These are phyloP conservation scores for Russula sp. DNA, from an alignment of 768 basidiomycete genomes.

Conservation along the genomic window DNA sequence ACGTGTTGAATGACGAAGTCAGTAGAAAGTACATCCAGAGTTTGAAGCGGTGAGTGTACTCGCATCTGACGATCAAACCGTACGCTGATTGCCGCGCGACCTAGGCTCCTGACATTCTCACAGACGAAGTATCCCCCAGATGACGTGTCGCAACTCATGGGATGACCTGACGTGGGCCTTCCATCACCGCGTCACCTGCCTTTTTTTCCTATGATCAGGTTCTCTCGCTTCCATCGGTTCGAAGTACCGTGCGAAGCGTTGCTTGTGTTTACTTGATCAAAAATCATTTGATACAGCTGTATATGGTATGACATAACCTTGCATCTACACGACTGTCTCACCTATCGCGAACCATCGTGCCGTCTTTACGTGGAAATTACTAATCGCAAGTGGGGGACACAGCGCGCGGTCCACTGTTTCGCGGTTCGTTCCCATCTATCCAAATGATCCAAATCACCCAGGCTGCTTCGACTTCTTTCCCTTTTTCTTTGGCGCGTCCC, in stretches of 20 bases:
- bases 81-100: conserved; percentile 11
- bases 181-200: conserved; percentile 6
- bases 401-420: background rate
- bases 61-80: background rate
- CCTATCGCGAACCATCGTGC: conserved; percentile 3
- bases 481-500: conserved; percentile 22
- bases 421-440: background rate
- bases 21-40: conserved; percentile 98
- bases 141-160: conserved; percentile 90
- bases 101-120: conserved; percentile 88
- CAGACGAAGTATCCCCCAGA: conserved; percentile 95
- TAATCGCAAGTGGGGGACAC: background rate
- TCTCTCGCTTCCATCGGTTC: conserved; percentile 3
- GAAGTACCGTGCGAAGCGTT: conserved; percentile 1
- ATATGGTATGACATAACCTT: conserved; percentile 15
- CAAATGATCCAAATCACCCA: conserved; percentile 4
- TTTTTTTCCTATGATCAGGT: background rate
- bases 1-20: conserved; percentile 98
- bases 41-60: conserved; percentile 66
- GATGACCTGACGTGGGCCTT: conserved; percentile 27
- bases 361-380: conserved; percentile 11
- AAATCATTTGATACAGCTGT: conserved; percentile 11
- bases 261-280: conserved; percentile 2
- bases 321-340: background rate
- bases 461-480: conserved; percentile 33